phyloP scores from a whole-genome alignment of 2,329 filamentous ascomycete genomes.

The Microdochium bolleyi region DNA sequence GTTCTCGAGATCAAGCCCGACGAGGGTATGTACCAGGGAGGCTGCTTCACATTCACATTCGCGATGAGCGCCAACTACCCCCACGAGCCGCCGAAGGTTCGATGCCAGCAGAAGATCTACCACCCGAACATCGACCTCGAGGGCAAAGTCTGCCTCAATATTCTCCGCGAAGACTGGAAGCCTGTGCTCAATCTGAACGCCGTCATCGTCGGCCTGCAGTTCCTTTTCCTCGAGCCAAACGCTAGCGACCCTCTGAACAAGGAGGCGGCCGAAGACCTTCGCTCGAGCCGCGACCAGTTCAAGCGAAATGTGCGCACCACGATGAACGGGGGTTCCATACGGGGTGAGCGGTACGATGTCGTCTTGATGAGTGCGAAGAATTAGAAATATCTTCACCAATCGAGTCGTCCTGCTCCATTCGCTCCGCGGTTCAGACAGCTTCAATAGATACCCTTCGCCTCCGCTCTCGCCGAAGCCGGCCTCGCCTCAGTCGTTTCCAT shows the following conservation, averaged over 20 bases:
- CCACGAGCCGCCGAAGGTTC: constrained; percentile 95
- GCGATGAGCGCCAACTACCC: constrained; percentile 92
- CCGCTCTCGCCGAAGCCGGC: too few species aligned
- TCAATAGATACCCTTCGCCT: too few species aligned
- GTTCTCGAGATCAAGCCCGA: constrained; percentile 74
- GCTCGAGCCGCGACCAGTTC: constrained; percentile 78
- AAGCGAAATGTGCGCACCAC: constrained; percentile 80
- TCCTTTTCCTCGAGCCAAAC: constrained; percentile 96
- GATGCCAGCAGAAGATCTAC: constrained; percentile 96
- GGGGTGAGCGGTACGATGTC: constrained; percentile 66
- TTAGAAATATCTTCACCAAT: background rate
- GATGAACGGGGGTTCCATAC: constrained; percentile 75
- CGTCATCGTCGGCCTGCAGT: constrained; percentile 89
- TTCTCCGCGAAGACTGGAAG: constrained; percentile 97
- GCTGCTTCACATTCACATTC: constrained; percentile 84
- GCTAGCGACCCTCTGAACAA: constrained; percentile 97
- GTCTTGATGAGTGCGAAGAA: constrained; percentile 53
- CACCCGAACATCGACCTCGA: constrained; percentile 98
- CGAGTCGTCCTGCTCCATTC: background rate
- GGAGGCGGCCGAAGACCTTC: constrained; percentile 89
- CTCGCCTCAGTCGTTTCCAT: too few species aligned
- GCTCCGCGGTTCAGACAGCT: background rate
- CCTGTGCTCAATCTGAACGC: constrained; percentile 94
- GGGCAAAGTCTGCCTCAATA: constrained; percentile 97
- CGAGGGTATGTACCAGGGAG: constrained; percentile 82